phyloP scores from a whole-genome alignment of 2,329 filamentous ascomycete genomes.

The Pseudopithomyces chartarum region DNA sequence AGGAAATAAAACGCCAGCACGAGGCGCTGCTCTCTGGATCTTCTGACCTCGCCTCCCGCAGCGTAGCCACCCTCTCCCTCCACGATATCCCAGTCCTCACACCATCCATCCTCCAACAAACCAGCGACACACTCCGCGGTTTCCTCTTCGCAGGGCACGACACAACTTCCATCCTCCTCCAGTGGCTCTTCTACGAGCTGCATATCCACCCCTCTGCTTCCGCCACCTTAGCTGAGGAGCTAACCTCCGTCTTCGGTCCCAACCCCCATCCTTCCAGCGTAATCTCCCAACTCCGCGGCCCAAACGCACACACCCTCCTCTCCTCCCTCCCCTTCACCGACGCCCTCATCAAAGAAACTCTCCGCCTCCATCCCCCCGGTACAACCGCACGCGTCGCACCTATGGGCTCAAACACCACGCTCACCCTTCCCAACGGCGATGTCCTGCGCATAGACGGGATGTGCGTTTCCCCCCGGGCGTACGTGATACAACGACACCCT shows the following conservation, averaged over 20 bases:
- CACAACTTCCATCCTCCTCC: slow-evolving; percentile 31
- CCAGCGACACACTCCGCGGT: slow-evolving; percentile 42
- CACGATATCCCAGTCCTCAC: slow-evolving; percentile 18
- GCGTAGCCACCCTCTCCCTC: slow-evolving; percentile 20
- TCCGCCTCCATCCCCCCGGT: slow-evolving; percentile 48
- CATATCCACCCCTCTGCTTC: slow-evolving; percentile 22
- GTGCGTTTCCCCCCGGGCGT: slow-evolving; percentile 15
- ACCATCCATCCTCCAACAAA: slow-evolving; percentile 31
- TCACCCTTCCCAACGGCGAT: slow-evolving; percentile 16
- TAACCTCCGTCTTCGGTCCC: slow-evolving; percentile 25
- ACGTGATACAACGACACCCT: slow-evolving; percentile 23
- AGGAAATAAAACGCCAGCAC: slow-evolving; percentile 18
- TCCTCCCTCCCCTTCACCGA: slow-evolving; percentile 49
- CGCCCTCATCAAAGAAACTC: slow-evolving; percentile 51
- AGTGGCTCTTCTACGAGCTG: slow-evolving; percentile 33
- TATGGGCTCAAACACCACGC: slow-evolving; percentile 9
- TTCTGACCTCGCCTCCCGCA: slow-evolving; percentile 10
- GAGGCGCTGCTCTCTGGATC: background rate
- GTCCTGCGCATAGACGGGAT: slow-evolving; percentile 17
- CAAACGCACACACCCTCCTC: slow-evolving; percentile 4
- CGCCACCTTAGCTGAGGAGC: slow-evolving; percentile 20
- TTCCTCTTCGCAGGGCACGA: slow-evolving; percentile 44
- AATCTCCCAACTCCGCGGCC: slow-evolving; percentile 1
- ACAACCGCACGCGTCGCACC: slow-evolving; percentile 23
- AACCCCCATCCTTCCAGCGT: slow-evolving; percentile 1